These are phyloP conservation scores for Lagerstroemia speciosa DNA, from an alignment of 345 rosid species.

Conservation along the genomic window DNA sequence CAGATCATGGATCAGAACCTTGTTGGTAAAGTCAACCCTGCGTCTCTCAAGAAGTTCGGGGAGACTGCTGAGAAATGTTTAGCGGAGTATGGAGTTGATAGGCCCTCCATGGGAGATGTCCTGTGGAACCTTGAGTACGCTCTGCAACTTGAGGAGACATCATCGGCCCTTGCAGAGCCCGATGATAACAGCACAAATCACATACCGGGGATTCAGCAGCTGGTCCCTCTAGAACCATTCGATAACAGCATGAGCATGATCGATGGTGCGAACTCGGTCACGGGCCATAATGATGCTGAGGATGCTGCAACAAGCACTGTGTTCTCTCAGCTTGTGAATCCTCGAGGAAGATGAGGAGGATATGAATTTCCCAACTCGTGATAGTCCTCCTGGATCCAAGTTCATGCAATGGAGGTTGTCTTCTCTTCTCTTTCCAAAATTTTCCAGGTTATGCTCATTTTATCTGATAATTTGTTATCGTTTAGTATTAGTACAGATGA, in stretches of 20 bases:
- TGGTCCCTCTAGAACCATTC: constrained; percentile 76
- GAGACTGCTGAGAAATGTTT: constrained; percentile 98
- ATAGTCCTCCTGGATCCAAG: constrained; percentile 3
- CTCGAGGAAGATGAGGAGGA: constrained; percentile 70
- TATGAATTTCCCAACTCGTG: background rate
- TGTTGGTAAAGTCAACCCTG: constrained; percentile 73
- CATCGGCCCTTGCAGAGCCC: constrained; percentile 77
- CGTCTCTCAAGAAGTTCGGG: constrained; percentile 83
- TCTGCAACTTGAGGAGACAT: constrained; percentile 87
- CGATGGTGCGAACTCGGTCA: constrained; percentile 45
- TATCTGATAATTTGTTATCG: background rate
- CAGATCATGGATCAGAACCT: constrained; percentile 90
- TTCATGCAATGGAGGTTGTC: background rate
- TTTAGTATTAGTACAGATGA: constrained; percentile 1
- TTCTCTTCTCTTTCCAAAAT: background rate
- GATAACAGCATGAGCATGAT: constrained; percentile 82
- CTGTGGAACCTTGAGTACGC: constrained; percentile 96
- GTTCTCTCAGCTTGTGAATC: constrained; percentile 95
- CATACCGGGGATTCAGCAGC: constrained; percentile 65
- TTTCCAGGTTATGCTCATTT: constrained; percentile 10
- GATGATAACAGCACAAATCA: constrained; percentile 97
- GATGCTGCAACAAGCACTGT: constrained; percentile 90
- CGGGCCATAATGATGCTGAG: constrained; percentile 62
- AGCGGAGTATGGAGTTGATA: constrained; percentile 83
- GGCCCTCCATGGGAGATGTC: constrained; percentile 99